Conservation (phyloP, 805 yeast genomes). For the Priceomyces carsonii region DNA sequence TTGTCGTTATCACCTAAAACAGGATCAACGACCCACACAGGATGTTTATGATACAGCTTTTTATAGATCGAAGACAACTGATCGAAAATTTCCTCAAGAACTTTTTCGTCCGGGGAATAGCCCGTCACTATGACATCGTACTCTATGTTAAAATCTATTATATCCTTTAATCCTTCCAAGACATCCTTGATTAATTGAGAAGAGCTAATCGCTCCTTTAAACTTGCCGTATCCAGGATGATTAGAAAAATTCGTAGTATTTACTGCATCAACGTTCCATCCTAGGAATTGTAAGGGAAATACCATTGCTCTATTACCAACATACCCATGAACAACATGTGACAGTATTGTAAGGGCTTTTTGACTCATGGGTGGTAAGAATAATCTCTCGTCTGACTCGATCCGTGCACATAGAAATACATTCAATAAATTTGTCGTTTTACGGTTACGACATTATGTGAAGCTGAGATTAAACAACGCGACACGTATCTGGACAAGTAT, state of each 20-base stretch:
- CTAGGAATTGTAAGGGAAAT: slow-evolving; percentile 62
- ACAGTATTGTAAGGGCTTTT: slow-evolving; percentile 51
- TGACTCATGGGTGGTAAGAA: slow-evolving; percentile 2
- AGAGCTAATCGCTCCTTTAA: slow-evolving; percentile 47
- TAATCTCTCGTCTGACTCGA: too few species aligned
- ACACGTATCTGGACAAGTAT: too few species aligned
- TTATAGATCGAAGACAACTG: slow-evolving; percentile 28
- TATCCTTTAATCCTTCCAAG: slow-evolving; percentile 34
- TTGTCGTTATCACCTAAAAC: slow-evolving; percentile 90
- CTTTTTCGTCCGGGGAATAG: slow-evolving; percentile 66
- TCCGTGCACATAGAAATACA: too few species aligned
- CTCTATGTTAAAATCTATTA: slow-evolving; percentile 24
- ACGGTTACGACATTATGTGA: too few species aligned
- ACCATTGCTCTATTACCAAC: slow-evolving; percentile 70
- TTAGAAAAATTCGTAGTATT: slow-evolving; percentile 69
- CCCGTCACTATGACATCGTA: slow-evolving; percentile 80
- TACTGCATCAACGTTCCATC: slow-evolving; percentile 69
- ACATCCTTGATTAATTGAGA: slow-evolving; percentile 29
- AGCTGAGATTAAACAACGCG: too few species aligned
- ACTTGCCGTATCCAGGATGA: slow-evolving; percentile 69
- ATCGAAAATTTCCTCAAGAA: slow-evolving; percentile 50
- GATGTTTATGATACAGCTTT: slow-evolving; percentile 9
- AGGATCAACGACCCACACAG: slow-evolving; percentile 80
- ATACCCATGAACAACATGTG: slow-evolving; percentile 74
- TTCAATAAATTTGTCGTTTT: too few species aligned